These are phyloP conservation scores for Globisporangium megalacanthum DNA, from an alignment of 352 stramenopile genomes.

Conservation along the genomic window DNA sequence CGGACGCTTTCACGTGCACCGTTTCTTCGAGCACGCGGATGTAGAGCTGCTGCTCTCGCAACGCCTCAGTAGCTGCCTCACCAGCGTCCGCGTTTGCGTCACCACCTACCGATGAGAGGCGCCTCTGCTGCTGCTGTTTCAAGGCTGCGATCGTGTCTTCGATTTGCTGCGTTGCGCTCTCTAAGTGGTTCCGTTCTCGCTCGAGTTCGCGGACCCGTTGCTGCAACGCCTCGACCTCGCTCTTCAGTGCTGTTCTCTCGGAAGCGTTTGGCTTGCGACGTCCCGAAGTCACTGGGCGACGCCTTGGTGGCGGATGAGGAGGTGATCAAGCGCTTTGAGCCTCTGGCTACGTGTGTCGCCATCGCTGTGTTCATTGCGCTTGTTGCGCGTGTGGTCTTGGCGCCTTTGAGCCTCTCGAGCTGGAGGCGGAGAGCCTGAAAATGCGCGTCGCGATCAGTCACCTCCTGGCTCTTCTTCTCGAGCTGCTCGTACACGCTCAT, in stretches of 20 bases:
- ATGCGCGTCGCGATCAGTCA: constrained; percentile 32
- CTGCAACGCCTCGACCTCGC: constrained; percentile 24
- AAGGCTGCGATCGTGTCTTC: constrained; percentile 33
- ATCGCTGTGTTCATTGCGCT: not conserved
- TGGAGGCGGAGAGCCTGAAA: constrained; percentile 38
- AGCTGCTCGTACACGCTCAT: constrained; percentile 68
- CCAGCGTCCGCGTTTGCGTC: not conserved
- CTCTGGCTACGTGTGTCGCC: not conserved
- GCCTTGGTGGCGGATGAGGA: no score
- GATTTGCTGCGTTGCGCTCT: constrained; percentile 28
- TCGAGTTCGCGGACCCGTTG: constrained; percentile 37
- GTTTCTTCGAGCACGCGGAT: constrained; percentile 76
- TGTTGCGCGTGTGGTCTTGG: no score
- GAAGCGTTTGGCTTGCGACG: no score
- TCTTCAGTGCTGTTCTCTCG: not conserved
- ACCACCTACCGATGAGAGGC: no score
- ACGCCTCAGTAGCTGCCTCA: not conserved
- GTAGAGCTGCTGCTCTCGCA: constrained; percentile 52
- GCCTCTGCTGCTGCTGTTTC: constrained; percentile 31
- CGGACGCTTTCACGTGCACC: constrained; percentile 61
- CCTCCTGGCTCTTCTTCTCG: constrained; percentile 40
- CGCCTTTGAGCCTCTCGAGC: constrained; percentile 31
- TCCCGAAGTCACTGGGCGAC: not conserved
- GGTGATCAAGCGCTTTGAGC: not conserved
- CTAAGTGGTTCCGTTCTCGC: constrained; percentile 34